A percentile compares a stretch with the other conserved stretches of the same genome.
Conservation (phyloP, 2,329 filamentous ascomycete genomes). For the Ophiocordyceps camponoti-rufipedis region DNA sequence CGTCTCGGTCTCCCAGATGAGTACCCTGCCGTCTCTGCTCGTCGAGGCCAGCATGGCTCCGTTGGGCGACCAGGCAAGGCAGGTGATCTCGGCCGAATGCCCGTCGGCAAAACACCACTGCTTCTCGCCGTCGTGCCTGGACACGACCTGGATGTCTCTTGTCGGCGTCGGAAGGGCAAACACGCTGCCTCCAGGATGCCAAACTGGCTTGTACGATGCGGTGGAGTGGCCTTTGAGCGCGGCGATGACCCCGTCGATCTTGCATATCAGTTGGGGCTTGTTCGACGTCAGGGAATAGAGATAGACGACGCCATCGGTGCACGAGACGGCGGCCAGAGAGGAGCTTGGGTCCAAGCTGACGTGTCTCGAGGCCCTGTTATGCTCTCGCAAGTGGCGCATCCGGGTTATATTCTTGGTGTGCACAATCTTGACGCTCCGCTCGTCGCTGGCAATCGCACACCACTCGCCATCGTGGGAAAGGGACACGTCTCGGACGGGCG, state of each 20-base stretch:
- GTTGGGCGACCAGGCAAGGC: conserved; percentile 85
- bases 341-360: conserved; percentile 74
- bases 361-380: conserved; percentile 77
- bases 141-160: conserved; percentile 70
- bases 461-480: conserved; percentile 67
- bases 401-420: conserved; percentile 60
- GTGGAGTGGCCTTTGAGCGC: conserved; percentile 57
- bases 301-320: conserved; percentile 78
- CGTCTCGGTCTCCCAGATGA: conserved; percentile 79
- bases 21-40: conserved; percentile 47
- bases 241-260: conserved; percentile 73
- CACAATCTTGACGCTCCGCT: conserved; percentile 79
- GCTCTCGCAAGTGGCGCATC: conserved; percentile 65
- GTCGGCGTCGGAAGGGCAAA: conserved; percentile 75
- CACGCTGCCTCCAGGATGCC: conserved; percentile 89
- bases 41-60: conserved; percentile 67
- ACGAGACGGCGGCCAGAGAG: conserved; percentile 59
- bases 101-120: conserved; percentile 64
- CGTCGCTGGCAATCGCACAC: conserved; percentile 94
- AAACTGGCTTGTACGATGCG: conserved; percentile 54
- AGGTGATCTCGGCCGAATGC: conserved; percentile 71
- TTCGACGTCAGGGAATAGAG: conserved; percentile 69
- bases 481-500: conserved; percentile 73
- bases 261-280: conserved; percentile 63
- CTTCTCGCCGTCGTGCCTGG: conserved; percentile 76